Base-by-base conservation (phyloP, 2,329 filamentous ascomycete genomes). In the Nemania sp. region DNA sequence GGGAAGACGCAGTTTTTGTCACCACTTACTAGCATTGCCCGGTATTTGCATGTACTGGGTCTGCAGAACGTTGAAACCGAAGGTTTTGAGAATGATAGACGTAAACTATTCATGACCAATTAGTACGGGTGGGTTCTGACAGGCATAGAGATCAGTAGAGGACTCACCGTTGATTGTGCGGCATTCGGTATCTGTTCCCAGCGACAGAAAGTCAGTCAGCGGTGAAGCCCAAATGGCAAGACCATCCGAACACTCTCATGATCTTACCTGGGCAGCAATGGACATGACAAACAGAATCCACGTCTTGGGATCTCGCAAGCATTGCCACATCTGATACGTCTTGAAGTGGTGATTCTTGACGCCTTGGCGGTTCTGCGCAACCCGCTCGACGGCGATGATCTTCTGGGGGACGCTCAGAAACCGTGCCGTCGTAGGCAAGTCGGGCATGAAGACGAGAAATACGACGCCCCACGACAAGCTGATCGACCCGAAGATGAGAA, bases 31-130 rank as follows among this genome's bases (percentile, higher is more conserved):
- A 0, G 75, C 80, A 22, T 80, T 81, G 12, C 81, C 81, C 0
- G 82, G 82, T 50, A 86, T 85, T 55, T 84, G 80, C n/a, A 85
- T 76, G 51, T 83, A 82, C 56, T 82, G 80, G 0, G 78, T 78
- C 4, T 77, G 72, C 3, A 81, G 69, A 0, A 75, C 76, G 34
- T 75, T 73, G 55, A 80, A 68, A 1, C 66, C 66, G 24, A 68
- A 68, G 7, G 60, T 66, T 44, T 63, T 54, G 19, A 68, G 49
- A 20, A 68, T 64, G 9, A 68, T 67, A 1, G 64, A 66, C 2
- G 63, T 63, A 43, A 67, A 68, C 65, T 67, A 40, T 15, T 9
- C 6, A 19, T n/a, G 15, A 15, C 45, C n/a, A 47, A 19, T 19
- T 17, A 22, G 2, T 24, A 3, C 3, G 11, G 22, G 26, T 7